These are phyloP conservation scores for Russula sp. DNA, from an alignment of 768 basidiomycete genomes.

Conservation along the genomic window DNA sequence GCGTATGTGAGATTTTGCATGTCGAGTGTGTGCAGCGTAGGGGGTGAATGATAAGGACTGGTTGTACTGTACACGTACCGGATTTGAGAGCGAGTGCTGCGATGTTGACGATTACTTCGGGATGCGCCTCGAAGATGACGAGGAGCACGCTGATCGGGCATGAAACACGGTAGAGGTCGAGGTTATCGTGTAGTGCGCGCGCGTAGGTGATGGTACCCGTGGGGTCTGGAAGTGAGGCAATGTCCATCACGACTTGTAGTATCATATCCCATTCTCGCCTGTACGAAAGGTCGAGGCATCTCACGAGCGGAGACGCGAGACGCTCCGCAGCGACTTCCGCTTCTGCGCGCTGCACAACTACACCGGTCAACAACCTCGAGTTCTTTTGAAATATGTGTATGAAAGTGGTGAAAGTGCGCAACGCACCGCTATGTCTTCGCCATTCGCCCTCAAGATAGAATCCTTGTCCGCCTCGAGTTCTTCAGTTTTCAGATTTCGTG, in stretches of 20 bases:
- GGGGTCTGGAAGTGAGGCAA: slow-evolving; percentile 81
- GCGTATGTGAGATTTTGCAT: no score
- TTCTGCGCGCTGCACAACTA: slow-evolving; percentile 70
- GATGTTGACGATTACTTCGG: slow-evolving; percentile 97
- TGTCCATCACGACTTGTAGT: slow-evolving; percentile 86
- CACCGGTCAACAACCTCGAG: background rate
- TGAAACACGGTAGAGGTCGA: slow-evolving; percentile 90
- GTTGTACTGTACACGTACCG: slow-evolving; percentile 42
- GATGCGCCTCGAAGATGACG: slow-evolving; percentile 95
- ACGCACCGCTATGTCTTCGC: slow-evolving; percentile 64
- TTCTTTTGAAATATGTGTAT: no score
- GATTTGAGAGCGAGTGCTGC: slow-evolving; percentile 95
- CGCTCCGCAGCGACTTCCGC: slow-evolving; percentile 71
- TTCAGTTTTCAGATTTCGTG: slow-evolving; percentile 59
- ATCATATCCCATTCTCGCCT: slow-evolving; percentile 89
- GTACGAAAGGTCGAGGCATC: slow-evolving; percentile 75
- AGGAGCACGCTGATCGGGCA: slow-evolving; percentile 96
- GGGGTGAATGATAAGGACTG: no score
- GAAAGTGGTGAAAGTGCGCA: no score
- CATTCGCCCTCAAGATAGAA: slow-evolving; percentile 74
- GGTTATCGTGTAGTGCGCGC: slow-evolving; percentile 77
- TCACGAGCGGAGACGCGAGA: slow-evolving; percentile 81
- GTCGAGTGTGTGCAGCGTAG: no score
- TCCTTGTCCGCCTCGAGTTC: slow-evolving; percentile 63
- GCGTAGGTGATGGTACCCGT: slow-evolving; percentile 87